phyloP scores from a whole-genome alignment of 1,284 basidiomycete genomes.

The Cutaneotrichosporon sp. region DNA sequence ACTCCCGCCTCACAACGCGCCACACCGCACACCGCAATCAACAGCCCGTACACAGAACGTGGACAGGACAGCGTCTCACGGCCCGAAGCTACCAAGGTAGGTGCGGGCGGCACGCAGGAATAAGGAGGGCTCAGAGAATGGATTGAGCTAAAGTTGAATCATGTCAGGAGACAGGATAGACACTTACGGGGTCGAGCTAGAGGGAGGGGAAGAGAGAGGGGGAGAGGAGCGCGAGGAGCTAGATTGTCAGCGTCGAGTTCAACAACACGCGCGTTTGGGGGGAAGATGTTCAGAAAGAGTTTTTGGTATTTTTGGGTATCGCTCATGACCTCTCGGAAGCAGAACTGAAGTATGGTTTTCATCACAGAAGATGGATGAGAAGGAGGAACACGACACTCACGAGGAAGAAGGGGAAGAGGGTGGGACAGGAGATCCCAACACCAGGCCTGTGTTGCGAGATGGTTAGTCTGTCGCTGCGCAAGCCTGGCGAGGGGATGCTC shows the following conservation, averaged over 20 bases:
- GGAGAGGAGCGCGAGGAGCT: background rate
- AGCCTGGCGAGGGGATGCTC: constrained; percentile 16
- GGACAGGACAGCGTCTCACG: constrained; percentile 19
- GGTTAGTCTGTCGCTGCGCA: background rate
- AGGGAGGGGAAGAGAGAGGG: background rate
- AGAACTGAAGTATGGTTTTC: constrained; percentile 51
- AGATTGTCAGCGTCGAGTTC: constrained; percentile 15
- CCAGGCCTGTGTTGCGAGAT: constrained; percentile 16
- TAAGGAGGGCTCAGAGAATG: constrained; percentile 50
- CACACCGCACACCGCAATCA: constrained; percentile 33
- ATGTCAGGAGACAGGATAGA: constrained; percentile 28
- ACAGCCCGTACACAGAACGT: constrained; percentile 35
- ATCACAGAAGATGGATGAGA: constrained; percentile 33
- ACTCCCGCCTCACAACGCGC: constrained; percentile 27
- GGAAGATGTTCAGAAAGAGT: constrained; percentile 27
- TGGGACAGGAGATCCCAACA: constrained; percentile 10
- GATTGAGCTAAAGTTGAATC: constrained; percentile 56
- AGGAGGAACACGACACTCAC: constrained; percentile 17
- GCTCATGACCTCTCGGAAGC: constrained; percentile 54
- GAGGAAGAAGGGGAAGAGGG: background rate
- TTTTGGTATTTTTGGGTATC: constrained; percentile 52
- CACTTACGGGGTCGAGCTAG: constrained; percentile 13
- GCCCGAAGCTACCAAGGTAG: constrained; percentile 33
- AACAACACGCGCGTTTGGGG: background rate
- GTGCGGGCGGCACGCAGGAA: constrained; percentile 25